Percentiles rank a stretch among this genome's conserved stretches.
phyloP scores from a whole-genome alignment of 805 yeast genomes.

The Monosporozyma yasuniensis region DNA sequence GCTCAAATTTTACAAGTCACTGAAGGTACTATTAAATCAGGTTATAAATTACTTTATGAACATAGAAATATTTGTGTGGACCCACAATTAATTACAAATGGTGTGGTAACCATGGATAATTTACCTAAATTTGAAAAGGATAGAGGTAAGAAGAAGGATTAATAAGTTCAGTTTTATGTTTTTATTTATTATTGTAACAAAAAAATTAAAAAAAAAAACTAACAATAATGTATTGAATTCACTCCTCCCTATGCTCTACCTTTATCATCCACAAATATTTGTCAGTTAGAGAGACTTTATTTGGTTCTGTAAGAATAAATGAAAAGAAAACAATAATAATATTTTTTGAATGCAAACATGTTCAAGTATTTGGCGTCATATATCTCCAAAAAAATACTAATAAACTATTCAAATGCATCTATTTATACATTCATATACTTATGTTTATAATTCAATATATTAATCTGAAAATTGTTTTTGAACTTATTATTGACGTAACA shows the following conservation, averaged over 20 bases:
- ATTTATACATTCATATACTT: neutral
- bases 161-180: neutral
- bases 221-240: neutral
- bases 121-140: conserved; percentile 28
- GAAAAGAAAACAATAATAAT: neutral
- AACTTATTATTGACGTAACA: neutral
- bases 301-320: neutral
- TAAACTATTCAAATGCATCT: neutral
- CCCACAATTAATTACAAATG: conserved; percentile 26
- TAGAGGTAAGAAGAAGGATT: conserved; percentile 13
- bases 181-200: neutral
- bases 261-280: neutral
- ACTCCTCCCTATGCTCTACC: neutral
- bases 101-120: conserved; percentile 24
- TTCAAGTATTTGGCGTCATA: neutral
- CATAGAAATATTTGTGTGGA: conserved; percentile 56
- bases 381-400: neutral
- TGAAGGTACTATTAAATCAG: conserved; percentile 93
- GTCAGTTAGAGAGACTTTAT: neutral
- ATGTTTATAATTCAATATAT: neutral
- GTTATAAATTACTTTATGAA: conserved; percentile 73
- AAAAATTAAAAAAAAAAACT: neutral
- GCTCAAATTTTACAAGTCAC: conserved; percentile 92
- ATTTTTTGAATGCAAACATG: neutral
- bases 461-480: neutral